Evolutionary conservation across 2,329 filamentous ascomycete genomes (phyloP).

Genomic region (Aspergillus costaricaensis): DNA sequence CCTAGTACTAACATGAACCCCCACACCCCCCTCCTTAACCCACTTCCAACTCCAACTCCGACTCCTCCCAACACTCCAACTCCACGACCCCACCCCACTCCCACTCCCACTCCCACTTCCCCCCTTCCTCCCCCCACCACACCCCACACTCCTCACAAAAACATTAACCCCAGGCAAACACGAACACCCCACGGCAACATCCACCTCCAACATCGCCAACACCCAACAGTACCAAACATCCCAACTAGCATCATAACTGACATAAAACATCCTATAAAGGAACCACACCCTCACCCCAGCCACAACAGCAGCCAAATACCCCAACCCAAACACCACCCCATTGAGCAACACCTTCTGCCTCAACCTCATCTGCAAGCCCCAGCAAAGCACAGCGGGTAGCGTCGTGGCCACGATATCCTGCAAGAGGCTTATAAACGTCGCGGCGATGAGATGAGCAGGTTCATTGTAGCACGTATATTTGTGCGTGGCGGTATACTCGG

Average conservation of each 20-base stretch:
- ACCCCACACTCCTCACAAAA: background rate
- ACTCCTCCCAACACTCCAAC: background rate
- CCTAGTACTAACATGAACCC: background rate
- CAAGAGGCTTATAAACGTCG: slow-evolving; percentile 4
- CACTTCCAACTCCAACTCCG: background rate
- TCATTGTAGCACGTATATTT: slow-evolving; percentile 8
- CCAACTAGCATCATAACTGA: slow-evolving; percentile 4
- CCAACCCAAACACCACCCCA: slow-evolving; percentile 3
- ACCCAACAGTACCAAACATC: slow-evolving; percentile 13
- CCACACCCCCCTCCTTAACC: background rate
- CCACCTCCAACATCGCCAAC: slow-evolving; percentile 8
- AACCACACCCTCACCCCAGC: slow-evolving; percentile 6
- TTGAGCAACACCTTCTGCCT: slow-evolving; percentile 10
- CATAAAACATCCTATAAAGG: slow-evolving; percentile 5
- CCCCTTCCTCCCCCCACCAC: too few relatives aligned
- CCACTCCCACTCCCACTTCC: background rate
- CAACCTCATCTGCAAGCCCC: slow-evolving; percentile 3
- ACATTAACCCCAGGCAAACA: slow-evolving; percentile 9
- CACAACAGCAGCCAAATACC: slow-evolving; percentile 8
- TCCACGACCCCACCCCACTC: background rate
- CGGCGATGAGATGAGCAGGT: slow-evolving; percentile 6
- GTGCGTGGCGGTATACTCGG: slow-evolving; percentile 1
- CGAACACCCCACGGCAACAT: slow-evolving; percentile 4
- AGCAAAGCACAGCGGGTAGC: slow-evolving; percentile 4
- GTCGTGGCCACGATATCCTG: slow-evolving; percentile 12